Evolutionary conservation across 2,329 filamentous ascomycete species (phyloP), one percentile per base, ranked within the genome.

Genomic region (Sporothrix pallida): DNA sequence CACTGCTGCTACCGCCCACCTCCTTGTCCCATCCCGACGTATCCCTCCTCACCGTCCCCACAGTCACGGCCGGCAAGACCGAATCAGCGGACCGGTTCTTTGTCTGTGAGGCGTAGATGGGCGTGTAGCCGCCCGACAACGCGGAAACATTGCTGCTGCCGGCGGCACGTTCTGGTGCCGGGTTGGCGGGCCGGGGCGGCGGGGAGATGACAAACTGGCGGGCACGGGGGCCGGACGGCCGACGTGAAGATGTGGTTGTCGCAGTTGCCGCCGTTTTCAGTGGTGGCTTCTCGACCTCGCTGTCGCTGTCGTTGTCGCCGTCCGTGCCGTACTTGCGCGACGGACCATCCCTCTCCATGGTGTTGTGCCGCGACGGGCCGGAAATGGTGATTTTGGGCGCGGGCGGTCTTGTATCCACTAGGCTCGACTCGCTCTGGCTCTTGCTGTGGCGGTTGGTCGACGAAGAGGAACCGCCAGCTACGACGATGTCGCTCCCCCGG

Each of bases 361-460:
- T 71, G 48, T 60, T 63, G 44, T 46, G 46, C 37, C 52, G 42
- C 20, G 71, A 72, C 20, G 71, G 60, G 12, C 71, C 13, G 8
- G 48, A 46, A 17, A 65, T 56, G 8, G 71, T 65, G 9, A 65
- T 67, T 5, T 26, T 42, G 2, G 71, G 71, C 8, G 31, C 42
- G 17, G 37, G 44, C n/a, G 71, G 58, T 2, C 70, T 17, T 10
- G 46, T 6, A 12, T 23, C 60, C 9, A 37, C 42, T 10, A 67
- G 31, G 12, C 42, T 67, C 12, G 71, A 72, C n/a, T 72, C 60
- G 71, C 71, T 72, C 17, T n/a, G 60, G 20, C 48, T 56, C 13
- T 72, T 65, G 46, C 71, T 54, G 56, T 62, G 71, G n/a, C 20
- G 71, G 37, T 65, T 65, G 37, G 5, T 65, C 1, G 17, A 5